Conservation (phyloP, 352 stramenopile species). For the Phytopythium oedochilum region DNA sequence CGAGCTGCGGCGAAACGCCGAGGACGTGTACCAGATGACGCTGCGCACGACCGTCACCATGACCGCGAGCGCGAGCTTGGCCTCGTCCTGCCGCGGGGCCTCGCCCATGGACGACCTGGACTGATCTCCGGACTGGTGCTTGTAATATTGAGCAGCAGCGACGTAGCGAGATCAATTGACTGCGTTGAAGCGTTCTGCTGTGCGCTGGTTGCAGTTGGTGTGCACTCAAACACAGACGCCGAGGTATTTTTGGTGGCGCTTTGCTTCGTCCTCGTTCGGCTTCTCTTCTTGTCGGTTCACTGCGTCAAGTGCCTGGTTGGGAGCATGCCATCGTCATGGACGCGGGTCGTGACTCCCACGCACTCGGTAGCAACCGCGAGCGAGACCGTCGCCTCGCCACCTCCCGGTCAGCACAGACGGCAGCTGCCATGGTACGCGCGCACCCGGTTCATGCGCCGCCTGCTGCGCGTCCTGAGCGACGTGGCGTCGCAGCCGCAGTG, state of each 20-base stretch:
- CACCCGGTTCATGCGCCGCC: not conserved
- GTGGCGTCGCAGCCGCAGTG: slow-evolving; percentile 1
- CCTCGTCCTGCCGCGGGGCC: not conserved
- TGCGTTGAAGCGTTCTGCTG: no score
- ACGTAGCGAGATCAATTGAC: no score
- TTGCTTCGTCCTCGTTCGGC: no score
- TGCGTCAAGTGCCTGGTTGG: no score
- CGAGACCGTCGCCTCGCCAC: no score
- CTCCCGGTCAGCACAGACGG: not conserved
- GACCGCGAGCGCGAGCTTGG: slow-evolving; percentile 14
- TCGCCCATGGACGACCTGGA: not conserved
- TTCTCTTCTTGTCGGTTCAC: no score
- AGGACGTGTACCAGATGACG: slow-evolving; percentile 27
- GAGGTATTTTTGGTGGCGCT: no score
- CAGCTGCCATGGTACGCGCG: not conserved
- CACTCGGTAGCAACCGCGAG: not conserved
- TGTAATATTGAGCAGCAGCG: no score
- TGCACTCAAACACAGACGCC: no score
- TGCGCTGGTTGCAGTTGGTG: no score
- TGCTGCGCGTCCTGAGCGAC: not conserved
- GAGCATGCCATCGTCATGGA: not conserved
- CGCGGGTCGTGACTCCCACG: not conserved
- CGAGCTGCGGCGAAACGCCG: slow-evolving; percentile 23
- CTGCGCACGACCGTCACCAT: slow-evolving; percentile 18
- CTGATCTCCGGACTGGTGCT: no score